Evolutionary conservation across 2,329 filamentous ascomycete species (phyloP), one percentile per base, ranked within the genome.

Genomic region (Allantophomopsis cytisporea): DNA sequence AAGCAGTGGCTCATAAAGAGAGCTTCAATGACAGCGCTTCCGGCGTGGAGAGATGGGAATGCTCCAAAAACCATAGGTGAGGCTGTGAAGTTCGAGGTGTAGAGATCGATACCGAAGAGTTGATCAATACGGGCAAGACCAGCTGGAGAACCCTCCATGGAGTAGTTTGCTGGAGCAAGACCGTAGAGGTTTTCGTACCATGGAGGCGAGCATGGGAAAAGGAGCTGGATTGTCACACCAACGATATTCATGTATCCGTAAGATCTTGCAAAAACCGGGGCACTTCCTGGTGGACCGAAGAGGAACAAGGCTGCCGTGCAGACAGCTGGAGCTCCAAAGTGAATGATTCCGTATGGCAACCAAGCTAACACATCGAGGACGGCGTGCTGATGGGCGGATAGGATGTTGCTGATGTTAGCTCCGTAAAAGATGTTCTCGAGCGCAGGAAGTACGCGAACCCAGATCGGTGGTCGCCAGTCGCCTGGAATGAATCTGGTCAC

Each of bases 141-240:
- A 11, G 88, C 89, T 1, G 89, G 87, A 35, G 85, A 89, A 37
- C 89, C 89, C 35, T 75, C 69, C 71, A 96, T 94, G 36, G 83
- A 83, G 62, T 95, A 95, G 52, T 91, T 86, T 37, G 89, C 89
- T 2, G 89, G 88, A 21, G 85, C 85, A 38, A 95, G 67, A 13
- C 89, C 89, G 58, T 94, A 86, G 53, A 83, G 71, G 60, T 91
- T 93, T 68, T 95, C 89, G 55, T 95, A 96, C 89, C 89, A 96
- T 2, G 89, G 89, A 18, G 89, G 85, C 17, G 88, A 91, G 66
- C 89, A 95, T 1, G 89, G 89, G 62, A 95, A 93, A 45, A 87
- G 61, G 39, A 95, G 70, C 63, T 95, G 88, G 47, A 94, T 88
- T 23, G 80, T 75, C 41, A 95, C 89, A 39, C 87, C 89, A 11